Evolutionary conservation across 2,329 filamentous ascomycete species (phyloP), one percentile per base, ranked within the genome.

Genomic region (Paracamarosporium sp.): DNA sequence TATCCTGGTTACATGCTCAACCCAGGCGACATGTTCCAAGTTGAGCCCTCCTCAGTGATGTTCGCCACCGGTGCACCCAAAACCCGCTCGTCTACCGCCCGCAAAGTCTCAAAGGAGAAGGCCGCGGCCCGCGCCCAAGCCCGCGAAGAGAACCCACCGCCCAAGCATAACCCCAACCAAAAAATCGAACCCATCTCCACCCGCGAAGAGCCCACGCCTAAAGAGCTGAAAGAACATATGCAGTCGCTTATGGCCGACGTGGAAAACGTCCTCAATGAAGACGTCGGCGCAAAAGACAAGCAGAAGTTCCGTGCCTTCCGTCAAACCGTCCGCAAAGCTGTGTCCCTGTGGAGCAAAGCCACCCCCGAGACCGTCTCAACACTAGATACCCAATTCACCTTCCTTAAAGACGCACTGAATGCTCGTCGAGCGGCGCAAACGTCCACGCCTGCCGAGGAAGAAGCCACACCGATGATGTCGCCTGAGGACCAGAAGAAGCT

Each of bases 11-110:
- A 99, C 77, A 88, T 93, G 64, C 86, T 99, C 36, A 99, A 99
- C 77, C 96, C 95, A 2, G 95, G 95, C 66, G 95, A 99, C 76
- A 92, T 99, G 88, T 99, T 99, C 83, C 92, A 96, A 76, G 94
- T 99, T 68, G 90, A 97, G 20, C 85, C 91, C 33, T 92, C 97
- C 36, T 88, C 89, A 67, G 95, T 99, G 55, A 84, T 99, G 78
- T 93, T 86, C 70, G 94, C 92, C 31, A 97, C 93, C 1, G 95
- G 95, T 57, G 84, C 85, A 25, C 85, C 86, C 47, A 95, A 93
- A 78, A 59, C 57, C 13, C 70, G 71, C 48, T 69, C 70, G 48
- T 62, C 68, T 3, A 64, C 58, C 48, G 71, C 68, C 22, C 72
- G 72, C 60, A 64, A 64, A 15, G 55, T 72, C 52, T 66, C 66